Evolutionary conservation across 441 rosid species (phyloP).

Genomic region (Croton setiger): DNA sequence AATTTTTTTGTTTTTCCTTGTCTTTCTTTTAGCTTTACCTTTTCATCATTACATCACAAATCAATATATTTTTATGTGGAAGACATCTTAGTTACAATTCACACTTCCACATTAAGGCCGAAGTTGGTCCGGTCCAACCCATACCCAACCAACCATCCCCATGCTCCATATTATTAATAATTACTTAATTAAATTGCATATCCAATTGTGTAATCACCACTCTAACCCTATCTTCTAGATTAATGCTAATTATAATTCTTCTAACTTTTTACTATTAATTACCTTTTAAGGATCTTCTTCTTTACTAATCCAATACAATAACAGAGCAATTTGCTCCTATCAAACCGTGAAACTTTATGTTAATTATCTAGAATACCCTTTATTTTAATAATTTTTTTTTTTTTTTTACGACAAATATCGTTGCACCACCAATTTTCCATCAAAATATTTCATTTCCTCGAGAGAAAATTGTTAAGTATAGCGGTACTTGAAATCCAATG

Average conservation of each 20-base stretch:
- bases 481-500: background rate
- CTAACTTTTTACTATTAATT: background rate
- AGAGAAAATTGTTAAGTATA: too few species aligned
- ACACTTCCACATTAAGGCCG: slow-evolving; percentile 27
- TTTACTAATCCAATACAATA: background rate
- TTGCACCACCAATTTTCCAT: too few species aligned
- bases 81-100: slow-evolving; percentile 31
- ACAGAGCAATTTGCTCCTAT: too few species aligned
- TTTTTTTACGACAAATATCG: too few species aligned
- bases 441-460: too few species aligned
- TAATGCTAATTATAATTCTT: background rate
- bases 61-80: slow-evolving; percentile 11
- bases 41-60: slow-evolving; percentile 22
- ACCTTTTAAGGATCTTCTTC: background rate
- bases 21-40: slow-evolving; percentile 7
- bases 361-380: too few species aligned
- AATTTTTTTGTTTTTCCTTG: background rate
- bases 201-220: too few species aligned
- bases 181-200: background rate
- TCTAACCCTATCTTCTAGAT: background rate
- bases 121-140: slow-evolving; percentile 36
- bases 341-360: too few species aligned
- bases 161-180: background rate
- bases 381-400: too few species aligned
- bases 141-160: slow-evolving; percentile 20